A percentile compares a stretch with the other conserved stretches of the same genome.
phyloP scores from a whole-genome alignment of 345 rosid genomes.

The Noccaea bulbosa region DNA sequence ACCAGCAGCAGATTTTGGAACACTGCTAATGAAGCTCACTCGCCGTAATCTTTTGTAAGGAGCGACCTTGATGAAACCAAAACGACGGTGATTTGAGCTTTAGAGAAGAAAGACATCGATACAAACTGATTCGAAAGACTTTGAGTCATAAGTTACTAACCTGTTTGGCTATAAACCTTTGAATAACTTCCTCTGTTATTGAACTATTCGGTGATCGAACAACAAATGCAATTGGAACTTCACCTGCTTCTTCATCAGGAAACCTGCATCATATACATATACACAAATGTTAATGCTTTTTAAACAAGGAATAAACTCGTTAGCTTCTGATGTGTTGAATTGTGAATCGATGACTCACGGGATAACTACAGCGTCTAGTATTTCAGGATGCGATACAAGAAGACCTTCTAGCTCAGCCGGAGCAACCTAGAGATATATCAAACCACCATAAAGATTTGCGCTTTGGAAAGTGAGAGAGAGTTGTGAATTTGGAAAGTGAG shows the following conservation, averaged over 20 bases:
- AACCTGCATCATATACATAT: slow-evolving; percentile 48
- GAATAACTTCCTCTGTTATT: slow-evolving; percentile 64
- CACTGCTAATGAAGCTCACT: slow-evolving; percentile 64
- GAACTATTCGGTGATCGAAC: slow-evolving; percentile 71
- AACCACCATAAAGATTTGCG: slow-evolving; percentile 6
- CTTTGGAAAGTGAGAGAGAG: not conserved
- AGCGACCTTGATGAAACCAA: slow-evolving; percentile 68
- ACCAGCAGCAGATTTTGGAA: slow-evolving; percentile 87
- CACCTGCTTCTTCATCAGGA: slow-evolving; percentile 95
- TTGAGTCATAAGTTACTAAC: slow-evolving; percentile 41
- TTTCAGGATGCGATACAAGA: slow-evolving; percentile 85
- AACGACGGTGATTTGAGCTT: not conserved
- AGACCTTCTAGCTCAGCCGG: slow-evolving; percentile 98
- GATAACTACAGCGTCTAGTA: slow-evolving; percentile 84
- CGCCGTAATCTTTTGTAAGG: slow-evolving; percentile 73
- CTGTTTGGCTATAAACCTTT: slow-evolving; percentile 77
- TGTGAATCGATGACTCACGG: slow-evolving; percentile 63
- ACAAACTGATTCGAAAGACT: not conserved
- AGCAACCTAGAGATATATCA: slow-evolving; percentile 63
- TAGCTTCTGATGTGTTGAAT: not conserved
- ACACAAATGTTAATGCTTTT: not conserved
- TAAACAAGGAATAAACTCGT: not conserved
- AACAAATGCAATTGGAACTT: slow-evolving; percentile 86
- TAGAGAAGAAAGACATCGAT: not conserved
- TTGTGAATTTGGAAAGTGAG: no score